Conservation (phyloP, 2,329 filamentous ascomycete species). For the Fusarium denticulatum region DNA sequence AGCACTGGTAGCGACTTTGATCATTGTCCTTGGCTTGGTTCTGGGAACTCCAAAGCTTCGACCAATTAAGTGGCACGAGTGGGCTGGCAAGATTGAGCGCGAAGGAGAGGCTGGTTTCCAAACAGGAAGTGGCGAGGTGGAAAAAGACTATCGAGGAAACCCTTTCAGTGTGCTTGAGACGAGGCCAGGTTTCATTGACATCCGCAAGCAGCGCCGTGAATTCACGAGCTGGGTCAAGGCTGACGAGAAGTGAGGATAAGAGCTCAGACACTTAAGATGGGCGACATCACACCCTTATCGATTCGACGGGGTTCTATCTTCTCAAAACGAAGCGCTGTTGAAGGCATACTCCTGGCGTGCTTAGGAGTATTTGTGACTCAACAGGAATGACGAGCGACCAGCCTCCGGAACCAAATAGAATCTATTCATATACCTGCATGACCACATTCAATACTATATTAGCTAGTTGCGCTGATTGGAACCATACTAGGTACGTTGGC, state of each 20-base stretch:
- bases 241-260: conserved; percentile 36
- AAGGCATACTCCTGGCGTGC: background rate
- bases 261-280: background rate
- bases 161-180: conserved; percentile 84
- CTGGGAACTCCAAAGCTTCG: conserved; percentile 79
- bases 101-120: conserved; percentile 71
- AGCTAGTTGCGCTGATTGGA: background rate
- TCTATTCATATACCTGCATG: background rate
- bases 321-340: background rate
- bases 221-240: conserved; percentile 78
- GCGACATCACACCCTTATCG: background rate
- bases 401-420: background rate
- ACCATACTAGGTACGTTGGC: too few species aligned
- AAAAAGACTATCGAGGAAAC: conserved; percentile 77
- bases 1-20: conserved; percentile 79
- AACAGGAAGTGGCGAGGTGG: conserved; percentile 69
- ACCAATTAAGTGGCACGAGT: conserved; percentile 84
- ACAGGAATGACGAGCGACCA: background rate
- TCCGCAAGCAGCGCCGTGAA: conserved; percentile 80
- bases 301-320: background rate
- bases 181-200: conserved; percentile 85
- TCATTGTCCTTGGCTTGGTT: conserved; percentile 87
- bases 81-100: conserved; percentile 85
- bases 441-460: background rate
- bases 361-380: background rate